Conservation (phyloP, 179 eudicot species). For the Beta corolliflora region DNA sequence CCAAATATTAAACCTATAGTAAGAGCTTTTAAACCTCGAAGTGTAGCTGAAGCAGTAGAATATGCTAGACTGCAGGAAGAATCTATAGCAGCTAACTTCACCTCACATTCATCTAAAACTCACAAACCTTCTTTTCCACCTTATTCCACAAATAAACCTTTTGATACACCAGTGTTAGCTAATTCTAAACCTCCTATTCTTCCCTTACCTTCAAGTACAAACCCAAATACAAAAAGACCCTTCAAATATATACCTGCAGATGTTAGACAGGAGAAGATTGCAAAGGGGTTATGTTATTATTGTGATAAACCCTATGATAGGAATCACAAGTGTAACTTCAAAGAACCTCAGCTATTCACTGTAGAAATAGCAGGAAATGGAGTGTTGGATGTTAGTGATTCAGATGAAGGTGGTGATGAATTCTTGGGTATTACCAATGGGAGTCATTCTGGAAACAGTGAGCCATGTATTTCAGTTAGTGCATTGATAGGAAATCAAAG, state of each 20-base stretch:
- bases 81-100: neutral
- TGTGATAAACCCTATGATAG: neutral
- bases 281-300: neutral
- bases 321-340: neutral
- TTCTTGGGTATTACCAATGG: too few species aligned
- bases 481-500: neutral
- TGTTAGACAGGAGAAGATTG: neutral
- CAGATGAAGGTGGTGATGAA: neutral
- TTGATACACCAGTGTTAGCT: too few species aligned
- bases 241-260: neutral
- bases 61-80: slow-evolving; percentile 6
- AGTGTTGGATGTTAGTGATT: neutral
- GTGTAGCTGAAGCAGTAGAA: neutral
- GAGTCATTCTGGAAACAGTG: neutral
- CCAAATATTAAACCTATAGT: neutral
- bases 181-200: neutral
- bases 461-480: neutral
- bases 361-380: neutral
- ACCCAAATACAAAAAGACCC: neutral
- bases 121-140: neutral
- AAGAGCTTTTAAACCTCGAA: neutral
- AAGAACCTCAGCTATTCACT: neutral
- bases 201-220: neutral
- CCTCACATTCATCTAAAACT: neutral
- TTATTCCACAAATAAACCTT: too few species aligned